A percentile compares a stretch with the other conserved stretches of the same genome.
These are phyloP conservation scores for Calonectria naviculata DNA, from an alignment of 2,329 filamentous ascomycete genomes.

Conservation along the genomic window DNA sequence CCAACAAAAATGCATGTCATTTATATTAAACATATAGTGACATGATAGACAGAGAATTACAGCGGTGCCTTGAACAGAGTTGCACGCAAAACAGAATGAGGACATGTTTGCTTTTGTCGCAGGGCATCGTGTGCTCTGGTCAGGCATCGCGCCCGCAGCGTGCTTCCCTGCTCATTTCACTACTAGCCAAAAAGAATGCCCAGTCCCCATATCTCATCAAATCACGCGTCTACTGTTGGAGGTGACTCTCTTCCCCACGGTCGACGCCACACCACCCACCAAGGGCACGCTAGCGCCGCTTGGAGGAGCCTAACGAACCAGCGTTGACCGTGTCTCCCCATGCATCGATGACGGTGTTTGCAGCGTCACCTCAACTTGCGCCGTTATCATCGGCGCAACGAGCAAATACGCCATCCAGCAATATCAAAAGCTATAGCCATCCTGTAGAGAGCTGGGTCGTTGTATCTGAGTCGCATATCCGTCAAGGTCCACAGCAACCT, in stretches of 20 bases:
- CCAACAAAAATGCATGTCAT: neutral
- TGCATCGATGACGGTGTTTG: conserved; percentile 1
- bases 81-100: neutral
- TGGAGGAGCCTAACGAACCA: neutral
- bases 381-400: neutral
- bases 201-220: conserved; percentile 20
- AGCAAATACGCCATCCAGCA: neutral
- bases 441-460: neutral
- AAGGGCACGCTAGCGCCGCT: conserved; percentile 25
- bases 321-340: neutral
- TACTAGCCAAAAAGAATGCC: neutral
- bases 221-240: conserved; percentile 20
- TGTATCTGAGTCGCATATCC: neutral
- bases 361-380: neutral
- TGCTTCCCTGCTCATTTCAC: neutral
- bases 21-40: neutral
- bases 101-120: neutral
- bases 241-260: conserved; percentile 19
- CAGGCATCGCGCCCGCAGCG: neutral
- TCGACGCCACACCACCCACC: conserved; percentile 15
- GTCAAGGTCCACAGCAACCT: neutral
- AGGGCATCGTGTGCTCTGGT: neutral
- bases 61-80: neutral
- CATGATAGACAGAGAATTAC: neutral
- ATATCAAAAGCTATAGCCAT: neutral